These are phyloP conservation scores for Pythium diclinum DNA, from an alignment of 352 stramenopile species.

Conservation along the genomic window DNA sequence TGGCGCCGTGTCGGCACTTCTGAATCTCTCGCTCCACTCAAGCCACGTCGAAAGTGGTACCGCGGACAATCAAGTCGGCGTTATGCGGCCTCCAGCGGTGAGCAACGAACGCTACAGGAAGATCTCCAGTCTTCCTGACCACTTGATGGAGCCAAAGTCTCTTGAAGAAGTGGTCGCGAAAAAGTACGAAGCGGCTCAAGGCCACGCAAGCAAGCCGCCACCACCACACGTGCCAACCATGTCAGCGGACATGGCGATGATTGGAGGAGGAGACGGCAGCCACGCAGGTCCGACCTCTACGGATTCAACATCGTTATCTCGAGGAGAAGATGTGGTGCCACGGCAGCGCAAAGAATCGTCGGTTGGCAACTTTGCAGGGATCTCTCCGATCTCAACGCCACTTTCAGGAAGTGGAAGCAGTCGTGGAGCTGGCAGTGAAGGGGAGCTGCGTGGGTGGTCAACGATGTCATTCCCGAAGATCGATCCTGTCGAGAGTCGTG, in stretches of 20 bases:
- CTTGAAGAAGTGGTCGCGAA: conserved; percentile 20
- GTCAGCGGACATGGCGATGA: conserved; percentile 31
- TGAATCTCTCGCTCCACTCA: conserved; percentile 42
- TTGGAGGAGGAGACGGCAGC: conserved; percentile 6
- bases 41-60: neutral
- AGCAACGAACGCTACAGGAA: conserved; percentile 44
- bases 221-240: conserved; percentile 48
- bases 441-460: conserved; percentile 17
- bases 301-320: neutral
- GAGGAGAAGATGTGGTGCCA: conserved; percentile 13
- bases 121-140: conserved; percentile 38
- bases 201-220: conserved; percentile 49
- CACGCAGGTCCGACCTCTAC: neutral
- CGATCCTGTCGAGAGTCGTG: conserved; percentile 35
- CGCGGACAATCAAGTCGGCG: conserved; percentile 7
- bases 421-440: neutral
- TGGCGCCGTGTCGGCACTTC: conserved; percentile 54
- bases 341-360: conserved; percentile 14
- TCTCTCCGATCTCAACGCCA: conserved; percentile 15
- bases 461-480: conserved; percentile 34
- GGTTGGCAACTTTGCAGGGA: conserved; percentile 12
- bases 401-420: conserved; percentile 10
- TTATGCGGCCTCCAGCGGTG: conserved; percentile 44
- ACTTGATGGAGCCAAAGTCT: conserved; percentile 18
- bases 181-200: conserved; percentile 52